Conservation (phyloP, 148 eudicot species). For the Polygonum aviculare region DNA sequence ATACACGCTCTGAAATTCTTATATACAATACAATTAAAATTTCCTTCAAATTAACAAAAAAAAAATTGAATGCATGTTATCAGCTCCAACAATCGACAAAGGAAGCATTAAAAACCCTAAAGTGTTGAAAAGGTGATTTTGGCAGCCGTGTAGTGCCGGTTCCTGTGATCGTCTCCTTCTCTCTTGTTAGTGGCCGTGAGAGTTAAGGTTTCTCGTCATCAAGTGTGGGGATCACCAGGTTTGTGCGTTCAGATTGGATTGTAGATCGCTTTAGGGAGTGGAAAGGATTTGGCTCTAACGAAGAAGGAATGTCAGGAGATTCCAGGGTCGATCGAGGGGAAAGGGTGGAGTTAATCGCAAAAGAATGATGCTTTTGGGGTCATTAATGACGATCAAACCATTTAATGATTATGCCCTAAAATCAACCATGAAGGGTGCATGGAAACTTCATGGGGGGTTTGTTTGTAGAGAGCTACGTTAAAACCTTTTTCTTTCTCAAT, state of each 20-base stretch:
- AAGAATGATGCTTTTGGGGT: background rate
- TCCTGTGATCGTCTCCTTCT: background rate
- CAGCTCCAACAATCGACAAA: too few species aligned
- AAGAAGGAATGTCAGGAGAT: background rate
- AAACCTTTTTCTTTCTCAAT: background rate
- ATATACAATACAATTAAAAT: too few species aligned
- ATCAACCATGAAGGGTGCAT: conserved; percentile 9
- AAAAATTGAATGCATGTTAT: too few species aligned
- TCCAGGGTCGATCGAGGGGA: background rate
- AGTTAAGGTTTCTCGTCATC: background rate
- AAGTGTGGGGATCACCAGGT: background rate
- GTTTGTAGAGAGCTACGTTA: background rate
- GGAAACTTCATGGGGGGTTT: conserved; percentile 2
- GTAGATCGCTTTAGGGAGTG: background rate
- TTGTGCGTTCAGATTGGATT: background rate
- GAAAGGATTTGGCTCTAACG: background rate
- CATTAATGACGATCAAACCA: background rate
- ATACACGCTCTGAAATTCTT: too few species aligned
- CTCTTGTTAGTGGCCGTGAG: background rate
- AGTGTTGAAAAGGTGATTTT: too few species aligned
- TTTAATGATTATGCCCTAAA: background rate
- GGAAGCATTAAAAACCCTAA: too few species aligned
- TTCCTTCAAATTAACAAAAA: too few species aligned
- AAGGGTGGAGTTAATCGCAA: background rate
- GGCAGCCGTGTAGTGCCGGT: background rate